Conservation (phyloP, 768 basidiomycete genomes). For the Heimioporus sp. region DNA sequence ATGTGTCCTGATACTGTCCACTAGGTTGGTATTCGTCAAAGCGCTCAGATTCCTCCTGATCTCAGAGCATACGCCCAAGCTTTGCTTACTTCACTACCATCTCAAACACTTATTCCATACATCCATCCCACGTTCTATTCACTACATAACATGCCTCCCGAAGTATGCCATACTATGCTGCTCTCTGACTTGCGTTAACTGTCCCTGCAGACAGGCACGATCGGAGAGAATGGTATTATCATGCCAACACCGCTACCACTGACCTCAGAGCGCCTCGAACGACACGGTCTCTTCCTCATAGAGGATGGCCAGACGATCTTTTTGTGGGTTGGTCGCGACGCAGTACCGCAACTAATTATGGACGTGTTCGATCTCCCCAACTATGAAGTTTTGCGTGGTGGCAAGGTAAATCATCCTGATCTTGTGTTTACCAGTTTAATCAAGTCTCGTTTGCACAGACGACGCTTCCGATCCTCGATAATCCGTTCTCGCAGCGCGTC, state of each 20-base stretch:
- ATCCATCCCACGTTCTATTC: constrained; percentile 95
- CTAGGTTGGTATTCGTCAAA: constrained; percentile 92
- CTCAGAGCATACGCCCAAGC: constrained; percentile 94
- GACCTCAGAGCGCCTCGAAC: constrained; percentile 91
- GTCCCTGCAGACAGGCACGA: constrained; percentile 73
- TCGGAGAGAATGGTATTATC: constrained; percentile 86
- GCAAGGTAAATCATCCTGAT: constrained; percentile 60
- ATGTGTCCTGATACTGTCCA: not conserved
- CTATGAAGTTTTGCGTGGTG: constrained; percentile 88
- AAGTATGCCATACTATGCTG: constrained; percentile 47
- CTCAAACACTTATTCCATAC: constrained; percentile 89
- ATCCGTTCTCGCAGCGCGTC: constrained; percentile 92
- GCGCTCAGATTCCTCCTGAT: constrained; percentile 95
- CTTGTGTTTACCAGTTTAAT: not conserved
- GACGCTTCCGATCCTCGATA: constrained; percentile 88
- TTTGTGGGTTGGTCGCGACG: constrained; percentile 97
- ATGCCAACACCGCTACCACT: constrained; percentile 86
- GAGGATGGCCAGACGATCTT: constrained; percentile 98
- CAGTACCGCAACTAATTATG: constrained; percentile 90
- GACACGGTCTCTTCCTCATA: constrained; percentile 94
- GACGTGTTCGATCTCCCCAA: constrained; percentile 91
- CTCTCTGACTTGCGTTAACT: constrained; percentile 1
- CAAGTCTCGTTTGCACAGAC: constrained; percentile 43
- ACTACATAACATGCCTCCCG: constrained; percentile 92
- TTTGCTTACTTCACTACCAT: constrained; percentile 85